Percentiles rank a stretch among this genome's conserved stretches.
phyloP scores from a whole-genome alignment of 2,329 filamentous ascomycete species.

The Thielaviopsis ethacetica region DNA sequence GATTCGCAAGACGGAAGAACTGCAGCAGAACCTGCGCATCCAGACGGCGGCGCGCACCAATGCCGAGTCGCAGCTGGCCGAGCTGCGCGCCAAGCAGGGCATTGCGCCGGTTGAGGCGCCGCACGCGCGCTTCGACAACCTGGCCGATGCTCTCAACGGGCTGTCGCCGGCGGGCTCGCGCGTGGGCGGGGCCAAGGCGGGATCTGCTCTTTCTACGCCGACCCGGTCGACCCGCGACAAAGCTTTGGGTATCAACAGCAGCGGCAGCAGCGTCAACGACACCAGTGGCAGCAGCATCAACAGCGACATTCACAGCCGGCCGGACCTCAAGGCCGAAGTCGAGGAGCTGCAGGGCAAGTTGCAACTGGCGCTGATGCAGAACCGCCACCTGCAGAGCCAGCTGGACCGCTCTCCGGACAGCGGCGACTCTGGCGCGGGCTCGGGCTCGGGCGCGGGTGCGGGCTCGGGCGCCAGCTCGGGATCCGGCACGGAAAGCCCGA shows the following conservation, averaged over 20 bases:
- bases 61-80: constrained; percentile 67
- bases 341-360: constrained; percentile 89
- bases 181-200: constrained; percentile 42
- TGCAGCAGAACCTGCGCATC: constrained; percentile 76
- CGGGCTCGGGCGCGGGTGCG: not conserved
- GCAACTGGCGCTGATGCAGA: constrained; percentile 88
- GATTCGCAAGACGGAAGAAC: constrained; percentile 68
- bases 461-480: constrained; percentile 17
- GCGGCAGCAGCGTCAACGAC: not conserved
- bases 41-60: constrained; percentile 66
- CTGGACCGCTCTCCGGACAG: constrained; percentile 51
- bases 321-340: constrained; percentile 80
- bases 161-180: constrained; percentile 52
- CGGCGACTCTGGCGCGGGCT: constrained; percentile 23
- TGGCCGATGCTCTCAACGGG: constrained; percentile 56
- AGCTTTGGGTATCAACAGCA: too few relatives aligned
- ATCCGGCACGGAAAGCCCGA: constrained; percentile 58
- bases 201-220: constrained; percentile 19
- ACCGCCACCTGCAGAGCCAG: constrained; percentile 79
- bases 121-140: constrained; percentile 63
- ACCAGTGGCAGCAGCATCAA: constrained; percentile 52
- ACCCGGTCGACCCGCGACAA: not conserved
- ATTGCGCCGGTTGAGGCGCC: constrained; percentile 23
- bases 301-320: constrained; percentile 62
- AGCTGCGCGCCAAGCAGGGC: constrained; percentile 41